These are phyloP conservation scores for Tillandsia leiboldiana DNA, from an alignment of 176 grass and related monocot genomes.

Conservation along the genomic window DNA sequence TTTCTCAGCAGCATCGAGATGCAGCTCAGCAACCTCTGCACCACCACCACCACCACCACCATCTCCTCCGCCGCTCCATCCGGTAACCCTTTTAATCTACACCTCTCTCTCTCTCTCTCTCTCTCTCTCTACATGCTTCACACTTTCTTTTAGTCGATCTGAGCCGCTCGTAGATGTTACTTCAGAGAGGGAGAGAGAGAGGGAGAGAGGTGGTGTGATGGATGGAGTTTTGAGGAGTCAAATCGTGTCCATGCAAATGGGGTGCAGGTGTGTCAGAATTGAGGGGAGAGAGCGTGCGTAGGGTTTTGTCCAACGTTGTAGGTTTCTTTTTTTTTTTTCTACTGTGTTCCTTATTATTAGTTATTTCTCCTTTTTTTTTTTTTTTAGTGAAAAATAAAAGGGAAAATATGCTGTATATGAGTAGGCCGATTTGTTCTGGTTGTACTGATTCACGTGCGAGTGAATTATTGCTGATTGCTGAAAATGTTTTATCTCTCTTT, in stretches of 20 bases:
- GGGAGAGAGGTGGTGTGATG: neutral
- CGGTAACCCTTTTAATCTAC: neutral
- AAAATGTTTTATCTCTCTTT: neutral
- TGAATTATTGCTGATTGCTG: conserved; percentile 17
- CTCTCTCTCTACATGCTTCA: neutral
- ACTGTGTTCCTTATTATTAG: neutral
- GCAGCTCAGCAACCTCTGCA: conserved; percentile 72
- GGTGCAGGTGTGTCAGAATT: conserved; percentile 55
- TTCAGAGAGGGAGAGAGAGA: conserved; percentile 2
- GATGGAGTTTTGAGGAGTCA: conserved; percentile 48
- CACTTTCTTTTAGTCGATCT: neutral
- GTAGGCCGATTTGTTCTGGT: too few species aligned
- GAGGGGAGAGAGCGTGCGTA: conserved; percentile 42
- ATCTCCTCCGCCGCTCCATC: conserved; percentile 15
- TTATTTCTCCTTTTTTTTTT: too few species aligned
- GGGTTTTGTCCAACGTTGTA: conserved; percentile 49
- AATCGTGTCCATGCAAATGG: conserved; percentile 96
- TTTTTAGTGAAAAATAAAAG: too few species aligned
- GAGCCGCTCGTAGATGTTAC: neutral
- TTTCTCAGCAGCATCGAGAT: conserved; percentile 77
- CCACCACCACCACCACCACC: conserved; percentile 18
- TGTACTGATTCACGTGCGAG: too few species aligned
- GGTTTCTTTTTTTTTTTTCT: neutral
- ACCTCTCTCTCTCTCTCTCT: neutral
- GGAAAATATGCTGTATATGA: too few species aligned